Base-by-base conservation (phyloP, 192 early-diverging fungal species). In the Linnemannia hyalina region DNA sequence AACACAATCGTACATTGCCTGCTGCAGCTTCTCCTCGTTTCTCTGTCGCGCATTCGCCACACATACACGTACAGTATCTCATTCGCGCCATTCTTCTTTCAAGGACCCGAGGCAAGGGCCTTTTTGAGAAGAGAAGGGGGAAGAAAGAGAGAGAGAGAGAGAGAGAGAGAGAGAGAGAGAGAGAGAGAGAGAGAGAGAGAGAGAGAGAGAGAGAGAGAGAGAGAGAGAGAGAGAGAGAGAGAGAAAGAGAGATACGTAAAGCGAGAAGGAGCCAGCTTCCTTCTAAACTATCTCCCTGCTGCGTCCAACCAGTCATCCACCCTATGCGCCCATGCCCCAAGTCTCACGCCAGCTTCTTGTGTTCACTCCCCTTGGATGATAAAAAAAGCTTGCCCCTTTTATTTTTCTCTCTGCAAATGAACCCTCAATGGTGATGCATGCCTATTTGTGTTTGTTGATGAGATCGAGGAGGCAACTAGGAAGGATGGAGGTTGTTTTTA, bases 281-380 rank as follows among this genome's bases (percentile, higher is more conserved):
- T 11, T 32, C 0, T 29, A 63, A 15, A 32, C 29, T 32, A 4
- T 32, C 29, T 65, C 29, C 29, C 10, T 65, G 29, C 32, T 32
- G 2, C 7, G 55, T 57, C 60, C 15, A 32, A 32, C 26, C 26
- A 26, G 23, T 32, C 26, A 63, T 29, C 16, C 35, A 35, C 35
- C 35, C 35, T 35, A 35, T 63, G 22, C 68, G 60, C 72, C 78
- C 78, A 73, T 82, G 74, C 69, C 75, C 80, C 73, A 76, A 29
- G 20, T 49, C 13, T 73, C 70, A 74, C 70, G 35, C 35, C 38
- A 73, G 42, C 57, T 71, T 22, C 54, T 49, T 57, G n/a, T 23
- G 35, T 36, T 63, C 16, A 13, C 60, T 63, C 26, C 26, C 60
- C 29, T 32, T 65, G 26, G 1, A 10, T 32, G 29, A 65, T 23